A percentile compares a stretch with the other conserved stretches of the same genome.
Conservation (phyloP, 345 rosid species). For the Raphanus sativus region DNA sequence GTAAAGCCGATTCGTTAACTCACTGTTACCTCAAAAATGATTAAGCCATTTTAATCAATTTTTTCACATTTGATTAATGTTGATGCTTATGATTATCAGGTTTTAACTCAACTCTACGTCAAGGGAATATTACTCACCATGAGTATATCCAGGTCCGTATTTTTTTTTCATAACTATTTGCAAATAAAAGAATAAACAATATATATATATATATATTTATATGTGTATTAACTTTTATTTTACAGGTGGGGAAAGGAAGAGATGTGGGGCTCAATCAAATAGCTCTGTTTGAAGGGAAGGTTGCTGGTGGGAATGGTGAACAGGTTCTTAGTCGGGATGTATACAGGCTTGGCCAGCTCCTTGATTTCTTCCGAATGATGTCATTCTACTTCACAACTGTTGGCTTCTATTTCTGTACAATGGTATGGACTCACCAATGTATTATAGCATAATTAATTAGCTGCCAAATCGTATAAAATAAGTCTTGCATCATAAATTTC, state of each 20-base stretch:
- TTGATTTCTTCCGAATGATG: constrained; percentile 96
- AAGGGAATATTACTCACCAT: constrained; percentile 96
- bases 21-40: not conserved
- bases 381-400: constrained; percentile 94
- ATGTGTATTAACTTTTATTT: constrained; percentile 22
- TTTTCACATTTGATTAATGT: not conserved
- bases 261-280: constrained; percentile 99
- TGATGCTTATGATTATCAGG: constrained; percentile 47
- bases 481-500: not conserved
- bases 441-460: no score
- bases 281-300: constrained; percentile 96
- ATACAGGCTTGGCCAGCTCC: constrained; percentile 96
- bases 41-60: not conserved
- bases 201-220: no score
- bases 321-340: constrained; percentile 98
- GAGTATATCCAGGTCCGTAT: constrained; percentile 87
- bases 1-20: not conserved
- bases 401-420: constrained; percentile 88
- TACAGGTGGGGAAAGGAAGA: constrained; percentile 95
- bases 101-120: constrained; percentile 91
- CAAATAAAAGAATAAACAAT: not conserved
- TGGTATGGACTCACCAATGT: constrained; percentile 47
- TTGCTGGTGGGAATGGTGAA: constrained; percentile 96
- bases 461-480: not conserved
- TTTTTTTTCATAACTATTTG: not conserved